These are phyloP conservation scores for Plenodomus biglobosus DNA, from an alignment of 2,329 filamentous ascomycete species.

Conservation along the genomic window DNA sequence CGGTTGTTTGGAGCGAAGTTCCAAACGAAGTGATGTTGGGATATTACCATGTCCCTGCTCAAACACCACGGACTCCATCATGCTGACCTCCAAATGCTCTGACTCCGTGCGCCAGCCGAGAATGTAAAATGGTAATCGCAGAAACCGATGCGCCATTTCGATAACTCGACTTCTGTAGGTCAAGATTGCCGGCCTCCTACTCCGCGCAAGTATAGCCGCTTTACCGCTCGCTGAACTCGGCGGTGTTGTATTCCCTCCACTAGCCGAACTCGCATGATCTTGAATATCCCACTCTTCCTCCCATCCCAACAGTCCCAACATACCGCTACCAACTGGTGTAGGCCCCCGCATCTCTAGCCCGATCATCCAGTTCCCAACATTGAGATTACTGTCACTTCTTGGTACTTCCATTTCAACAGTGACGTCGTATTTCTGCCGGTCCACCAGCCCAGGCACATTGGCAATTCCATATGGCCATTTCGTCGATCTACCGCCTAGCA, in stretches of 20 bases:
- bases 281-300: constrained; percentile 37
- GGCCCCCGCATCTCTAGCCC: constrained; percentile 66
- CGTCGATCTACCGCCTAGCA: constrained; percentile 4
- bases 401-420: constrained; percentile 74
- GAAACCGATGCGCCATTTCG: constrained; percentile 28
- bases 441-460: constrained; percentile 48
- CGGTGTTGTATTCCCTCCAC: constrained; percentile 5
- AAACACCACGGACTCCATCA: constrained; percentile 76
- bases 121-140: constrained; percentile 66
- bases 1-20: constrained; percentile 67
- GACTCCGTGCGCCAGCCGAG: constrained; percentile 66
- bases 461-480: constrained; percentile 56
- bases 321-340: constrained; percentile 4
- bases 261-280: constrained; percentile 21
- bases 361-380: constrained; percentile 92
- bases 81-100: constrained; percentile 63
- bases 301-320: constrained; percentile 30
- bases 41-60: constrained; percentile 54
- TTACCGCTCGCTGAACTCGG: constrained; percentile 11
- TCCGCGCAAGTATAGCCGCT: constrained; percentile 46
- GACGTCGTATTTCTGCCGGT: constrained; percentile 83
- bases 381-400: constrained; percentile 72
- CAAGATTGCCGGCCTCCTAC: constrained; percentile 74
- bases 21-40: constrained; percentile 59
- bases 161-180: constrained; percentile 67